Evolutionary conservation across 2,329 filamentous ascomycete genomes (phyloP).

Genomic region (Ustilaginoidea virens): DNA sequence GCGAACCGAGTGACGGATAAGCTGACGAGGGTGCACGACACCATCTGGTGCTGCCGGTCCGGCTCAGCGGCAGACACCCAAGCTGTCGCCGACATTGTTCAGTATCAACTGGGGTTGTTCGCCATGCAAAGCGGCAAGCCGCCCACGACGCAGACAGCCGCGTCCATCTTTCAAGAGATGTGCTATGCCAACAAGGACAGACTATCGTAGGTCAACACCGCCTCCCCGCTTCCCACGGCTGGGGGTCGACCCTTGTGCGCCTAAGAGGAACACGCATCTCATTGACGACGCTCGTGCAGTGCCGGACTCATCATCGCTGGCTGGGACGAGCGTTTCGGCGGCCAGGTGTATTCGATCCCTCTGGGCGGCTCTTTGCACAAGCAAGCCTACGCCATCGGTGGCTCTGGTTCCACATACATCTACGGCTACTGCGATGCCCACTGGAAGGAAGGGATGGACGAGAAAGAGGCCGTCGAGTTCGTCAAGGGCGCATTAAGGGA

Average conservation of each 20-base stretch:
- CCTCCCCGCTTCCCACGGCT: neutral
- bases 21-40: constrained; percentile 94
- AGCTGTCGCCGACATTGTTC: constrained; percentile 93
- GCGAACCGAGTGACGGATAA: constrained; percentile 99
- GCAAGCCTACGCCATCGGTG: constrained; percentile 87
- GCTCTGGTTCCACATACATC: constrained; percentile 96
- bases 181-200: constrained; percentile 96
- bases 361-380: constrained; percentile 95
- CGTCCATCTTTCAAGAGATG: constrained; percentile 91
- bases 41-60: constrained; percentile 98
- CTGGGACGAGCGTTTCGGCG: constrained; percentile 87
- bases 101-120: constrained; percentile 90
- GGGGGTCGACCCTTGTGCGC: too few species aligned
- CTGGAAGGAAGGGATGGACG: constrained; percentile 91
- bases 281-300: constrained; percentile 28
- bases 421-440: constrained; percentile 97
- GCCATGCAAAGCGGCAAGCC: constrained; percentile 77
- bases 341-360: constrained; percentile 94
- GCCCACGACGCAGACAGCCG: constrained; percentile 88
- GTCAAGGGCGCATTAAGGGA: constrained; percentile 84
- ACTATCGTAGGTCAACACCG: constrained; percentile 48
- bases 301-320: constrained; percentile 98
- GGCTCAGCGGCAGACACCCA: constrained; percentile 96
- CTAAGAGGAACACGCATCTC: too few species aligned
- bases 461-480: constrained; percentile 78